These are phyloP conservation scores for Talaromyces albobiverticillius DNA, from an alignment of 2,329 filamentous ascomycete genomes.

Conservation along the genomic window DNA sequence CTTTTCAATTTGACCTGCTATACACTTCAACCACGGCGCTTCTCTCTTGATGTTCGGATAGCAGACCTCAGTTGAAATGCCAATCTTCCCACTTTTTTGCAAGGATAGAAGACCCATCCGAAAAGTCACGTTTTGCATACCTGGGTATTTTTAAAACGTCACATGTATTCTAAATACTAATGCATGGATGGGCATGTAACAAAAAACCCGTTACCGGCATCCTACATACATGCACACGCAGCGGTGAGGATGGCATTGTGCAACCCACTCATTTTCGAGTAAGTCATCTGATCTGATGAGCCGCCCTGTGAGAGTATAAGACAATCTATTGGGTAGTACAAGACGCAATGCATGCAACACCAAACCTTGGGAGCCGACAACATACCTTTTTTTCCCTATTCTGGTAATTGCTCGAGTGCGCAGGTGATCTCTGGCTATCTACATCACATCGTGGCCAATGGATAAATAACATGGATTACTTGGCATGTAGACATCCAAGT, in stretches of 20 bases:
- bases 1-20: too few relatives aligned
- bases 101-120: too few relatives aligned
- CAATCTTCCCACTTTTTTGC: too few relatives aligned
- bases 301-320: neutral
- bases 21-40: too few relatives aligned
- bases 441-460: neutral
- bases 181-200: too few relatives aligned
- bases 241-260: conserved; percentile 4
- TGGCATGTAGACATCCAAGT: neutral
- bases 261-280: neutral
- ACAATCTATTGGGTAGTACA: neutral
- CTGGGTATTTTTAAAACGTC: too few relatives aligned
- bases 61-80: too few relatives aligned
- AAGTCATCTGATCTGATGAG: conserved; percentile 4
- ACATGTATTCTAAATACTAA: too few relatives aligned
- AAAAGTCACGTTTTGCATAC: too few relatives aligned
- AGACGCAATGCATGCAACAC: neutral
- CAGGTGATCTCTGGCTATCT: neutral
- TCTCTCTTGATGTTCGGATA: too few relatives aligned
- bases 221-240: neutral
- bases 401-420: conserved; percentile 4
- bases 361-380: neutral
- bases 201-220: too few relatives aligned
- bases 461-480: neutral
- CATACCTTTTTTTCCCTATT: neutral